These are phyloP conservation scores for Colletotrichum lindemuthianum DNA, from an alignment of 2,329 filamentous ascomycete genomes.

Conservation along the genomic window DNA sequence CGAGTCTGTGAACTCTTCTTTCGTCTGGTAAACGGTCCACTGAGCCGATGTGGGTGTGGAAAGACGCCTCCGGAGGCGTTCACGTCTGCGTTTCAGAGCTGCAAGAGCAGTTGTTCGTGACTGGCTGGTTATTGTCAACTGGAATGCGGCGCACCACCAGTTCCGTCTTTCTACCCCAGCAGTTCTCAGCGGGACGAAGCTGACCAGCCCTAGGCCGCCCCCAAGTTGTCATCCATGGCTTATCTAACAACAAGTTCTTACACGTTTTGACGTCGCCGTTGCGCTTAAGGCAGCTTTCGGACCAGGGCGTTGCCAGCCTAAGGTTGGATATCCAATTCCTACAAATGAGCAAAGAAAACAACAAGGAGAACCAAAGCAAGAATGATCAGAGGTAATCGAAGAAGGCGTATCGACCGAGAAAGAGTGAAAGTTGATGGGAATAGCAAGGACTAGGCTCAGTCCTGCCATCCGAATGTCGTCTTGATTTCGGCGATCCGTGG, in stretches of 20 bases:
- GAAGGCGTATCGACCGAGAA: not conserved
- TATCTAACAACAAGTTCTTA: no score
- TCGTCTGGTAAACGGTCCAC: not conserved
- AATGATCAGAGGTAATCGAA: not conserved
- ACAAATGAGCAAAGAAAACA: not conserved
- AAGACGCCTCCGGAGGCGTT: conserved; percentile 26
- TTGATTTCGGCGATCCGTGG: conserved; percentile 30
- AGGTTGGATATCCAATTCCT: no score
- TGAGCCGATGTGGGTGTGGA: conserved; percentile 16
- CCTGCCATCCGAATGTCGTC: conserved; percentile 29
- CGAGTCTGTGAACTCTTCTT: not conserved
- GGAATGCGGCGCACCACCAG: conserved; percentile 1
- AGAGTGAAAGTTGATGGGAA: not conserved
- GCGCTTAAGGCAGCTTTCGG: no score
- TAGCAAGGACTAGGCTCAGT: conserved; percentile 8
- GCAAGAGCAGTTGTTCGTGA: conserved; percentile 22
- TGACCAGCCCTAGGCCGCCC: no score
- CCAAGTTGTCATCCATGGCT: no score
- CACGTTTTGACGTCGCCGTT: no score
- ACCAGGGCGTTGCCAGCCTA: no score
- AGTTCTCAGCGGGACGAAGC: no score
- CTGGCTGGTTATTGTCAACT: conserved; percentile 23
- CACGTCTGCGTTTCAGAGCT: conserved; percentile 33
- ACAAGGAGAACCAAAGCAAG: not conserved
- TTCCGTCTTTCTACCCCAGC: not conserved